Conservation (phyloP, 2,329 filamentous ascomycete genomes). For the Escovopsis sp. region DNA sequence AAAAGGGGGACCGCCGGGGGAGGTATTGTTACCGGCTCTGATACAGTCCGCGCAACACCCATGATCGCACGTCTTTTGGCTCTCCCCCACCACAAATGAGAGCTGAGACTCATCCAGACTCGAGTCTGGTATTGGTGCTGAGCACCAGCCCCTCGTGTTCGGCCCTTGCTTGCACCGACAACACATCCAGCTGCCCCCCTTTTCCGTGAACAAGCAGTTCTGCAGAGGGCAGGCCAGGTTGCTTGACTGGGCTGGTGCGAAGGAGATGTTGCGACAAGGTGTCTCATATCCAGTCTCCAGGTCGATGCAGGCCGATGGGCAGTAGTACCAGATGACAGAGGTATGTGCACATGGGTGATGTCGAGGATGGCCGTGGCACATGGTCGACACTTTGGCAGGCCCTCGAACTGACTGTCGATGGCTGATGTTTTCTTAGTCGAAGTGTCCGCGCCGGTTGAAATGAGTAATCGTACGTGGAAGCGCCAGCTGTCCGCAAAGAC, state of each 20-base stretch:
- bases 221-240: conserved; percentile 32
- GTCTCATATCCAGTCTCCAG: conserved; percentile 33
- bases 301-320: conserved; percentile 29
- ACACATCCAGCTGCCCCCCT: conserved; percentile 38
- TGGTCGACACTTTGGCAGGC: conserved; percentile 13
- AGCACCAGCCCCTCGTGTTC: conserved; percentile 40
- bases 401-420: no score
- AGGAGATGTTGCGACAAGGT: conserved; percentile 33
- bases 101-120: no score
- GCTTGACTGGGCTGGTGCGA: conserved; percentile 29
- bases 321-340: conserved; percentile 42
- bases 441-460: no score
- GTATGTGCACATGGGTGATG: conserved; percentile 37
- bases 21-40: conserved; percentile 29
- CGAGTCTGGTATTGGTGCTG: conserved; percentile 17
- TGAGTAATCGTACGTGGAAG: no score
- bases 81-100: conserved; percentile 11
- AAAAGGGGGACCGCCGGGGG: no score
- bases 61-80: conserved; percentile 33
- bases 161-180: conserved; percentile 36
- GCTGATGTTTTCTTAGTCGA: no score
- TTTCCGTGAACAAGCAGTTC: conserved; percentile 35
- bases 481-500: no score
- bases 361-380: conserved; percentile 41
- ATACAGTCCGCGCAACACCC: conserved; percentile 36